phyloP scores from a whole-genome alignment of 2,329 filamentous ascomycete genomes.

The Pseudocercospora fuligena region DNA sequence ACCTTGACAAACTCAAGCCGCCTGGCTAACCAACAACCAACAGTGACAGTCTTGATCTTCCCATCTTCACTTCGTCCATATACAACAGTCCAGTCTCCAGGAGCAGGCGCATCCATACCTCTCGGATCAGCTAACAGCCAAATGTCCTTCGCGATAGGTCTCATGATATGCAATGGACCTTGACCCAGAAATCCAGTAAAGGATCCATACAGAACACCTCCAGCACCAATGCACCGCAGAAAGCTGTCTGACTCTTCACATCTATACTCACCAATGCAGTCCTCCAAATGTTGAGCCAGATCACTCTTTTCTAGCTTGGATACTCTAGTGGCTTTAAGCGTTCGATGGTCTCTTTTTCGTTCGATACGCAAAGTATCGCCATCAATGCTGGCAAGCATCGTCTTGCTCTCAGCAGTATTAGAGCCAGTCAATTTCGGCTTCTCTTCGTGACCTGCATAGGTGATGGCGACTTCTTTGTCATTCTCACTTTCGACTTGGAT shows the following conservation, averaged over 20 bases:
- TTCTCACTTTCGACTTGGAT: constrained; percentile 33
- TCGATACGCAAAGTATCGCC: constrained; percentile 34
- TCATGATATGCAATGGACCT: constrained; percentile 46
- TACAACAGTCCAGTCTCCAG: constrained; percentile 51
- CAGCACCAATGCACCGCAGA: constrained; percentile 43
- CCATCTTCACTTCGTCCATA: constrained; percentile 35
- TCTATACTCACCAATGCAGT: constrained; percentile 41
- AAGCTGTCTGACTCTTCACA: constrained; percentile 46
- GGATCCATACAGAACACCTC: constrained; percentile 48
- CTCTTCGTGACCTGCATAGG: constrained; percentile 15
- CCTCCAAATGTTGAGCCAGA: neutral
- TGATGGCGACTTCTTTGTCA: constrained; percentile 30
- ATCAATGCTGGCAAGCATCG: constrained; percentile 39
- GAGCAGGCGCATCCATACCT: constrained; percentile 49
- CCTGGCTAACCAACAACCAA: constrained; percentile 51
- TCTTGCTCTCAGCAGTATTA: constrained; percentile 30
- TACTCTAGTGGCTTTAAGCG: neutral
- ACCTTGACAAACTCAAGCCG: constrained; percentile 29
- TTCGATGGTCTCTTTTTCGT: constrained; percentile 31
- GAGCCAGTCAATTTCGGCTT: constrained; percentile 14
- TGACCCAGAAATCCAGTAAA: constrained; percentile 51
- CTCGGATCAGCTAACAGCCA: constrained; percentile 47
- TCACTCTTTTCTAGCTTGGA: neutral
- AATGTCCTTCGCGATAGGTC: constrained; percentile 46
- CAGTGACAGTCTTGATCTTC: constrained; percentile 35